phyloP scores from a whole-genome alignment of 1,284 basidiomycete species.

The Malassezia nana region DNA sequence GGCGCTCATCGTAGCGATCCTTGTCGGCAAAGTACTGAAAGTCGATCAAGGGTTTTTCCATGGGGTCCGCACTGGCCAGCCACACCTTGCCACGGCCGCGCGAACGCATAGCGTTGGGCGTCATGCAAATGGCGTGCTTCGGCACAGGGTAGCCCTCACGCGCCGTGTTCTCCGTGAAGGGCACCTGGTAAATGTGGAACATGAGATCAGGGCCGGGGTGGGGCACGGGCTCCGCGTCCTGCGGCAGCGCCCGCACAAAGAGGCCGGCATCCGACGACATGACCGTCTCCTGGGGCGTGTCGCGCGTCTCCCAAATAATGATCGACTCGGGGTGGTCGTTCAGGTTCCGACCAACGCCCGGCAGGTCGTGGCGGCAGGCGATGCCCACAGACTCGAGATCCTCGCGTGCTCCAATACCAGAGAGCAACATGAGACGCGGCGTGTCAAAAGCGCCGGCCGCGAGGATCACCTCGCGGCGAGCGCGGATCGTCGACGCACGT shows the following conservation, averaged over 20 bases:
- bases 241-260: slow-evolving; percentile 40
- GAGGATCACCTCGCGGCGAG: slow-evolving; percentile 42
- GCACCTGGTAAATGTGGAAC: slow-evolving; percentile 48
- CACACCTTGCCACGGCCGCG: slow-evolving; percentile 49
- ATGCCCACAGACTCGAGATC: slow-evolving; percentile 51
- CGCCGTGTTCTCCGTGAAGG: slow-evolving; percentile 43
- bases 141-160: slow-evolving; percentile 46
- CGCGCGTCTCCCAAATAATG: slow-evolving; percentile 45
- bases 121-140: slow-evolving; percentile 49
- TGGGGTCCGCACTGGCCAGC: slow-evolving; percentile 50
- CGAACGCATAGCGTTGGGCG: slow-evolving; percentile 50
- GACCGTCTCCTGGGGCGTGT: slow-evolving; percentile 47
- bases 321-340: slow-evolving; percentile 53
- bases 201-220: slow-evolving; percentile 47
- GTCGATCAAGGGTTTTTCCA: slow-evolving; percentile 51
- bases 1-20: slow-evolving; percentile 51
- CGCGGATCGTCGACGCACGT: slow-evolving; percentile 32
- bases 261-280: slow-evolving; percentile 48
- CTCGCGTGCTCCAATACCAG: slow-evolving; percentile 52
- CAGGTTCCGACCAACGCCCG: slow-evolving; percentile 54
- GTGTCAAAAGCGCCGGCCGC: slow-evolving; percentile 50
- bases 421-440: slow-evolving; percentile 54
- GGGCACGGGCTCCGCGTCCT: slow-evolving; percentile 28
- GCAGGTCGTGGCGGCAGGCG: slow-evolving; percentile 50
- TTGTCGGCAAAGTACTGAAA: slow-evolving; percentile 53